Evolutionary conservation across 2,329 filamentous ascomycete species (phyloP).

Genomic region (Dothiorella sarmentorum): DNA sequence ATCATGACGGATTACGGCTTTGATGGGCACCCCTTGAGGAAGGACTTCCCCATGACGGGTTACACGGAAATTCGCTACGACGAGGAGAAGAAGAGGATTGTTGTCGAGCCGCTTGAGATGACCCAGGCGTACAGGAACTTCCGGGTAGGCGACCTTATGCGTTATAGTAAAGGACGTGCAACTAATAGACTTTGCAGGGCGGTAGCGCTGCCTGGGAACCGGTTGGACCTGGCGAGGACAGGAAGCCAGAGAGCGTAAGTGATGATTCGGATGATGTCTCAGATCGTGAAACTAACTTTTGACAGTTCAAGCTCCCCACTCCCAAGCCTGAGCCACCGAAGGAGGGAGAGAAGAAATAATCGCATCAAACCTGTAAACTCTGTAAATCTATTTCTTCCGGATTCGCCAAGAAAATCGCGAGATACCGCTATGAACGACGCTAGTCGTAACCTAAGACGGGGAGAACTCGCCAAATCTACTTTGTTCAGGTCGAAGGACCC

Average conservation of each 20-base stretch:
- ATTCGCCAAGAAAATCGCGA: neutral
- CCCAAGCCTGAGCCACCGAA: conserved; percentile 86
- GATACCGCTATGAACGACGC: neutral
- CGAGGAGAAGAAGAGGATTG: conserved; percentile 99
- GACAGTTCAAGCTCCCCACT: conserved; percentile 84
- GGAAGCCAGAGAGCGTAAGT: conserved; percentile 67
- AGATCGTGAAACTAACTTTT: conserved; percentile 17
- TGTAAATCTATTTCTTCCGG: conserved; percentile 16
- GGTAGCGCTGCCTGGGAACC: conserved; percentile 56
- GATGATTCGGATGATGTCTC: conserved; percentile 18
- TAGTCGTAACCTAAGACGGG: neutral
- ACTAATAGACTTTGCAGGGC: conserved; percentile 4
- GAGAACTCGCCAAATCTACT: neutral
- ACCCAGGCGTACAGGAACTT: conserved; percentile 99
- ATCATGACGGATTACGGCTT: conserved; percentile 99
- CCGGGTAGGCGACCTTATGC: conserved; percentile 67
- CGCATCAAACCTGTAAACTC: neutral
- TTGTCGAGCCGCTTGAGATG: conserved; percentile 94
- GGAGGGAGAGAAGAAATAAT: conserved; percentile 65
- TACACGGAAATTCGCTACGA: conserved; percentile 98
- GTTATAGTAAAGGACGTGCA: neutral
- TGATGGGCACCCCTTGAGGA: conserved; percentile 92
- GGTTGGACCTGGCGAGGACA: conserved; percentile 68
- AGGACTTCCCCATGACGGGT: conserved; percentile 96
- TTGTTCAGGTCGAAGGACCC: neutral